Percentiles rank a stretch among this genome's conserved stretches.
Evolutionary conservation across 768 basidiomycete species (phyloP).

Genomic region (Asterophora lycoperdoides): DNA sequence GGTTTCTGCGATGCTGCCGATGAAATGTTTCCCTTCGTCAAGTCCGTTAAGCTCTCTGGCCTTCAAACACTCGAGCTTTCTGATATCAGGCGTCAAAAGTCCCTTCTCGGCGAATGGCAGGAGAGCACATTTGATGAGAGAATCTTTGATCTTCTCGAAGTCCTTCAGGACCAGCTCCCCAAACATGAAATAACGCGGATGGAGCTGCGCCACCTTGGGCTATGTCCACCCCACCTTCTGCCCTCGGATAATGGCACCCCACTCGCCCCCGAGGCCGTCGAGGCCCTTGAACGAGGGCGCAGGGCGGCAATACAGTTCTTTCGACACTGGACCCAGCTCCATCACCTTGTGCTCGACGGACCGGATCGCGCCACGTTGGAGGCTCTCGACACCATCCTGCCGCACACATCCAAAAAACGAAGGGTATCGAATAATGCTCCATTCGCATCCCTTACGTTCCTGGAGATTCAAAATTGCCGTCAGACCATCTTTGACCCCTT

Average conservation of each 20-base stretch:
- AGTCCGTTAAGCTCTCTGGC: neutral
- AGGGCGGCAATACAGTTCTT: conserved; percentile 5
- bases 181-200: neutral
- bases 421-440: too few relatives aligned
- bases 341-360: neutral
- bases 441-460: too few relatives aligned
- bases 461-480: too few relatives aligned
- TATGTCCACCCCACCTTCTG: neutral
- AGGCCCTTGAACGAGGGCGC: neutral
- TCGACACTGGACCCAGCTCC: neutral
- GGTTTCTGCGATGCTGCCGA: neutral
- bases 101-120: neutral
- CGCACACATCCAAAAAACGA: too few relatives aligned
- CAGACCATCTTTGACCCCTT: too few relatives aligned
- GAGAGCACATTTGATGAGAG: neutral
- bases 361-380: conserved; percentile 7
- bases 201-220: conserved; percentile 1
- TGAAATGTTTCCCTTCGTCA: conserved; percentile 1
- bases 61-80: neutral
- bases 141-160: neutral
- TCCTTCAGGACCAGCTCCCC: neutral
- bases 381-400: neutral
- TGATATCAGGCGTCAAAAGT: neutral
- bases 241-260: too few relatives aligned
- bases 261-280: too few relatives aligned